Evolutionary conservation across 2,329 filamentous ascomycete species (phyloP).

Genomic region (Aciculosporium take): DNA sequence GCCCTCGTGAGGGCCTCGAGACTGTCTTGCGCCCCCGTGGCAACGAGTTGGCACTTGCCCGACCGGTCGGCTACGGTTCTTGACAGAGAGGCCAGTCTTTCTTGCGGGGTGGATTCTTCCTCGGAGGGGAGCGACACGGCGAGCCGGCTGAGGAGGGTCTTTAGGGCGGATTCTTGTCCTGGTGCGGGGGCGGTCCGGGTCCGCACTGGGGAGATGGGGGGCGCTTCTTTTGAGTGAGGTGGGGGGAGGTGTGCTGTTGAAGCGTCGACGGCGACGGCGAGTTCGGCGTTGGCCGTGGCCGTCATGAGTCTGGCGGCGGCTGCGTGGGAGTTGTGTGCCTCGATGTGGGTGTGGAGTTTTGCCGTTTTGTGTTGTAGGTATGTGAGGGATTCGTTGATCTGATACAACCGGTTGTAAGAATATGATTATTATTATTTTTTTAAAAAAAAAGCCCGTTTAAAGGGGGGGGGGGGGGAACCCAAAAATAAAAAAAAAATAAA

Average conservation of each 20-base stretch:
- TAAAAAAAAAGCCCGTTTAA: no score
- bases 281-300: slow-evolving; percentile 29
- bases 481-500: background rate
- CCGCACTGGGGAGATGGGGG: slow-evolving; percentile 22
- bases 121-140: slow-evolving; percentile 27
- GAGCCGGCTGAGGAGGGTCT: slow-evolving; percentile 34
- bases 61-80: slow-evolving; percentile 25
- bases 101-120: slow-evolving; percentile 11
- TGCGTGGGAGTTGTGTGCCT: slow-evolving; percentile 33
- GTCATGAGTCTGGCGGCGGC: slow-evolving; percentile 24
- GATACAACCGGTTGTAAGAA: no score
- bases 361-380: slow-evolving; percentile 34
- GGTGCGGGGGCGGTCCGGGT: no score
- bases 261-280: slow-evolving; percentile 19
- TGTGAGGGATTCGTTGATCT: slow-evolving; percentile 39
- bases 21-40: slow-evolving; percentile 30
- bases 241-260: slow-evolving; percentile 8
- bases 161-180: slow-evolving; percentile 27
- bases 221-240: slow-evolving; percentile 10
- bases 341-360: slow-evolving; percentile 26
- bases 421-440: no score
- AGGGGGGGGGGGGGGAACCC: no score
- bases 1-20: slow-evolving; percentile 30
- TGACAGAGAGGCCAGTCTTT: slow-evolving; percentile 18
- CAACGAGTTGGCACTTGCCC: slow-evolving; percentile 29